Evolutionary conservation across 2,329 filamentous ascomycete genomes (phyloP), one percentile per base, ranked within the genome.

Genomic region (Dactylellina sp.): DNA sequence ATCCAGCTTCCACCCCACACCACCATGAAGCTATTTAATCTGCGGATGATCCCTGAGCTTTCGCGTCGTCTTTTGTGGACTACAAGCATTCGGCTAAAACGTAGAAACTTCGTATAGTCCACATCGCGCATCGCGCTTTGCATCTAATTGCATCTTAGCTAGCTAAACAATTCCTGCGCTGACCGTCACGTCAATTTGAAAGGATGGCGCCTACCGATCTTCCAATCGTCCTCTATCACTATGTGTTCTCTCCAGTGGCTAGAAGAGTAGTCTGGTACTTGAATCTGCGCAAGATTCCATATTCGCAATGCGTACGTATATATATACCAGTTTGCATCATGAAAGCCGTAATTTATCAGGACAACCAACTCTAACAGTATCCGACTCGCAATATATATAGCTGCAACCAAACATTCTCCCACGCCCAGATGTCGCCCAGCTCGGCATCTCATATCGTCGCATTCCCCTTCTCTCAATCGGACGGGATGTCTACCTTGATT

Each of bases 391-490:
- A n/a, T n/a, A n/a, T n/a, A n/a, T 46, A 40, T 72, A 89, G 88
- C 80, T 88, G 55, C 89, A 92, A 87, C 88, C 89, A 0, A 81
- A 83, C 1, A 84, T 86, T 35, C 83, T 91, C 79, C 90, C 90
- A 5, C 87, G 89, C 24, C 88, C 89, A 0, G 88, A 91, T 79
- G 79, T 91, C 12, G 80, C 82, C 16, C 81, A 82, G 0, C 83
- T 92, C 12, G 88, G 88, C 24, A 83, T 91, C 62, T 82, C 83
- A 5, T 89, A 93, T 81, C 86, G 89, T 2, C 88, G 90, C 66
- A 91, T 91, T 65, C 90, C 90, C 0, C 78, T 92, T 56, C 81
- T 92, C 56, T 82, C 87, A 20, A 87, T 91, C 76, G 89, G 88
- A 14, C 83, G 86, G 4, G 86, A 91, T 78, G 82, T 92, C 46